Evolutionary conservation across 148 eudicot genomes (phyloP).

Genomic region (Rhododendron ferrugineum): DNA sequence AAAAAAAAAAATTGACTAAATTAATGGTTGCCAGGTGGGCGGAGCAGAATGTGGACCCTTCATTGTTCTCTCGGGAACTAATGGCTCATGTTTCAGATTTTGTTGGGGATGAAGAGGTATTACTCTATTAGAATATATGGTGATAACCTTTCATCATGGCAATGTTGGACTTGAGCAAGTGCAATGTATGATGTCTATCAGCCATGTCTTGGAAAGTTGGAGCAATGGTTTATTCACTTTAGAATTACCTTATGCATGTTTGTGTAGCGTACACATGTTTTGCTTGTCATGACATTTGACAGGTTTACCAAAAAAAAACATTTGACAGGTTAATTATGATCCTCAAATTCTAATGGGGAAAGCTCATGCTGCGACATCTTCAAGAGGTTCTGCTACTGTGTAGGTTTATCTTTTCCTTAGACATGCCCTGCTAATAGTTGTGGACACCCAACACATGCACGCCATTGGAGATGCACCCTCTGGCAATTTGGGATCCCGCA

Average conservation of each 20-base stretch:
- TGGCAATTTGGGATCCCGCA: neutral
- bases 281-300: conserved; percentile 14
- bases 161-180: neutral
- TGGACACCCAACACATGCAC: neutral
- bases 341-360: conserved; percentile 68
- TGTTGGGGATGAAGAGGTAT: conserved; percentile 72
- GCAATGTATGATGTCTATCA: neutral
- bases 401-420: conserved; percentile 35
- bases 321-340: conserved; percentile 64
- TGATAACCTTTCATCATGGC: neutral
- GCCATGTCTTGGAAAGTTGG: neutral
- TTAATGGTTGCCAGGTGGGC: conserved; percentile 64
- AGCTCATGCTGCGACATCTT: conserved; percentile 83
- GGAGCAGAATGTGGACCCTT: conserved; percentile 73
- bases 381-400: conserved; percentile 92
- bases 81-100: conserved; percentile 60
- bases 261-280: neutral
- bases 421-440: neutral
- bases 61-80: conserved; percentile 68
- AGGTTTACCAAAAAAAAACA: conserved; percentile 31
- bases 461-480: neutral
- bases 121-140: neutral
- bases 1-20: neutral
- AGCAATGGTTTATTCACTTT: neutral
- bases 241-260: neutral